phyloP scores from a whole-genome alignment of 176 grass and related monocot species.

The Carex myosuroides region DNA sequence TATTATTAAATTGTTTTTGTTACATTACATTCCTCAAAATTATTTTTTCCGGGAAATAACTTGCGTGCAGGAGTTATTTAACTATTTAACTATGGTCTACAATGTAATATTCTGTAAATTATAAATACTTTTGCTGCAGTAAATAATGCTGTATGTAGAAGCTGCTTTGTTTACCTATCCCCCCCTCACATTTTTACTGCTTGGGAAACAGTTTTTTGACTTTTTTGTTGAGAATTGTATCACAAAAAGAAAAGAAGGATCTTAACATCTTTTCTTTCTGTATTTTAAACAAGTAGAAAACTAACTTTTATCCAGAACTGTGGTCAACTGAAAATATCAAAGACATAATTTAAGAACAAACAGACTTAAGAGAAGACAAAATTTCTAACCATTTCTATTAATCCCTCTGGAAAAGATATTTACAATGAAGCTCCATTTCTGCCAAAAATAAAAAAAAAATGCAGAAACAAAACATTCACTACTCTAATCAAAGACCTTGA shows the following conservation, averaged over 20 bases:
- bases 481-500: constrained; percentile 38
- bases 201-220: not conserved
- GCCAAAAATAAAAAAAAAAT: constrained; percentile 2
- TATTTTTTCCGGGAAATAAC: constrained; percentile 7
- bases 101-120: constrained; percentile 19
- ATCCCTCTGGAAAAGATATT: constrained; percentile 1
- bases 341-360: not conserved
- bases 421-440: constrained; percentile 7
- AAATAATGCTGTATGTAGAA: constrained; percentile 8
- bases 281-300: not conserved
- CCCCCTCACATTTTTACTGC: not conserved
- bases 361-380: not conserved
- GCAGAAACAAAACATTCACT: constrained; percentile 13
- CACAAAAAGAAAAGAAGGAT: not conserved
- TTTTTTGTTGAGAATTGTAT: not conserved
- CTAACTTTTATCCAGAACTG: not conserved
- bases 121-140: not conserved
- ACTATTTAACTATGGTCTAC: constrained; percentile 1
- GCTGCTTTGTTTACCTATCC: not conserved
- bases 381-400: not conserved
- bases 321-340: not conserved
- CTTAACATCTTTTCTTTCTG: not conserved
- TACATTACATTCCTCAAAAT: not conserved
- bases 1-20: constrained; percentile 19
- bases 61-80: constrained; percentile 5